Conservation (phyloP, 495 filamentous ascomycete species). For the Margaritispora aquatica region DNA sequence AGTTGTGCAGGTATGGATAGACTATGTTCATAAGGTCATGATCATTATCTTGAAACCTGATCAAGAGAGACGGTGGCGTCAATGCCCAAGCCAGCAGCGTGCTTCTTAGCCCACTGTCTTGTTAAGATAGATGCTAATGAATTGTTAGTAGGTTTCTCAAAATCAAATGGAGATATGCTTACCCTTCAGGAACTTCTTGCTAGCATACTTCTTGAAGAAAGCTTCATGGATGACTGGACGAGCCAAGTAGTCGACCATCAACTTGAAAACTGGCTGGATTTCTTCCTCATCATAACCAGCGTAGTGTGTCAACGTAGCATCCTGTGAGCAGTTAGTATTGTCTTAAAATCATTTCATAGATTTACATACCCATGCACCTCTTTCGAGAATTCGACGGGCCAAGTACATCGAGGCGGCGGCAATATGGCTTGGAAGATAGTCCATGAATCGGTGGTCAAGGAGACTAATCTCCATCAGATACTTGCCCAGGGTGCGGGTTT, state of each 20-base stretch:
- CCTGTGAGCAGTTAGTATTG: conserved; percentile 32
- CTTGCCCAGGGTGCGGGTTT: conserved; percentile 93
- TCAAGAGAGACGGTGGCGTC: conserved; percentile 23
- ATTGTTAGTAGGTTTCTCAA: conserved; percentile 17
- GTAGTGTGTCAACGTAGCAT: conserved; percentile 85
- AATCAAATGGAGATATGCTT: conserved; percentile 20
- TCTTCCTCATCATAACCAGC: conserved; percentile 90
- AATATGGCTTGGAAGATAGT: conserved; percentile 78
- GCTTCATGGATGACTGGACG: conserved; percentile 87
- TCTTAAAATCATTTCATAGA: neutral
- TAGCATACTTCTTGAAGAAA: conserved; percentile 99
- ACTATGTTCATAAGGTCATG: conserved; percentile 2
- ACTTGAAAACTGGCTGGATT: conserved; percentile 81
- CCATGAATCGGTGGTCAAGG: conserved; percentile 87
- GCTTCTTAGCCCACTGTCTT: conserved; percentile 86
- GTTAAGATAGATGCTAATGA: conserved; percentile 81
- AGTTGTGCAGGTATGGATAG: conserved; percentile 14
- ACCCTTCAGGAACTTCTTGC: conserved; percentile 98
- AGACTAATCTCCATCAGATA: conserved; percentile 98
- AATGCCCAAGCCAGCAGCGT: conserved; percentile 42
- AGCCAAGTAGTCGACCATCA: conserved; percentile 94
- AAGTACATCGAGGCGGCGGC: conserved; percentile 94
- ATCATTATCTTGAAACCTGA: conserved; percentile 15
- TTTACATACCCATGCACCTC: conserved; percentile 86
- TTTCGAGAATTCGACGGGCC: conserved; percentile 78